Evolutionary conservation across 2,329 filamentous ascomycete species (phyloP).

Genomic region (Cytospora piceicola): DNA sequence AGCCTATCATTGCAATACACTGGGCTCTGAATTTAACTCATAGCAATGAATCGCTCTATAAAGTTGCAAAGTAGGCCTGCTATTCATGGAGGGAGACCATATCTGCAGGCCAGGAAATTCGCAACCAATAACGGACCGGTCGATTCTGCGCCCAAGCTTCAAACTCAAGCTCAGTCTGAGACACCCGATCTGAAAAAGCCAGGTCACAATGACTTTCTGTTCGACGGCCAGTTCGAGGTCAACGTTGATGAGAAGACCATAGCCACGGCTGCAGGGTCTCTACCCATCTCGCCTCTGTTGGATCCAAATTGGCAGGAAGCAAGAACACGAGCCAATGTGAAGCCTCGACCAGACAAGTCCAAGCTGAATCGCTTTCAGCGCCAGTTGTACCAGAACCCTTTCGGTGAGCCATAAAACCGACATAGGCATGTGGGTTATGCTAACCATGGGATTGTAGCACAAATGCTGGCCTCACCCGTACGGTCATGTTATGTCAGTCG

Average conservation of each 20-base stretch:
- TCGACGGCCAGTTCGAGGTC: constrained; percentile 37
- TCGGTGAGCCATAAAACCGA: constrained; percentile 51
- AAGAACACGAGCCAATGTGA: constrained; percentile 47
- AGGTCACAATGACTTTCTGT: constrained; percentile 1
- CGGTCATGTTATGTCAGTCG: constrained; percentile 59
- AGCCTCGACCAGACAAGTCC: constrained; percentile 41
- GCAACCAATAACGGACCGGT: constrained; percentile 14
- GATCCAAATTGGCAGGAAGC: constrained; percentile 54
- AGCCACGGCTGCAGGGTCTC: constrained; percentile 47
- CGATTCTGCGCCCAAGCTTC: not conserved
- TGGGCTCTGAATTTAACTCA: no score
- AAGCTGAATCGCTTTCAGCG: constrained; percentile 52
- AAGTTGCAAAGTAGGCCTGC: constrained; percentile 9
- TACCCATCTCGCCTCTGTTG: constrained; percentile 60
- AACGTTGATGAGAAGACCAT: constrained; percentile 49
- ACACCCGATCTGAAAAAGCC: not conserved
- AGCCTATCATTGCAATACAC: not conserved
- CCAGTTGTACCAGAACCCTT: constrained; percentile 65
- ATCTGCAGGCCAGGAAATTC: constrained; percentile 1
- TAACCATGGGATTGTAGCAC: constrained; percentile 48
- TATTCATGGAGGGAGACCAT: not conserved
- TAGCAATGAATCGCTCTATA: constrained; percentile 17
- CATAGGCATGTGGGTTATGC: constrained; percentile 11
- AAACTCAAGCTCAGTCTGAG: not conserved
- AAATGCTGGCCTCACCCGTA: constrained; percentile 63